Evolutionary conservation across 345 rosid species (phyloP).

Genomic region (Aquilaria malaccensis): DNA sequence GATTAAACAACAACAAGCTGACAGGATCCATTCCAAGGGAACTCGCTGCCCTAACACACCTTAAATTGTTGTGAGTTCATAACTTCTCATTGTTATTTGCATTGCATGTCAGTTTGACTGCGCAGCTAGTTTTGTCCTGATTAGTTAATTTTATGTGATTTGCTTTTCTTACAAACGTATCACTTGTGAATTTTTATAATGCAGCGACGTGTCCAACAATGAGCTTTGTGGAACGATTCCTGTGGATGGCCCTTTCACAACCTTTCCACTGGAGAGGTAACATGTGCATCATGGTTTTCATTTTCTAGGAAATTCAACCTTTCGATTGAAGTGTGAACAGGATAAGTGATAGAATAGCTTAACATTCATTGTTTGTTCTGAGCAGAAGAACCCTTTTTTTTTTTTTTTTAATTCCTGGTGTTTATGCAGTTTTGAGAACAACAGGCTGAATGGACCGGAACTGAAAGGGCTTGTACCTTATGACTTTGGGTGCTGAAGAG

Average conservation of each 20-base stretch:
- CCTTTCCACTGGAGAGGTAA: conserved; percentile 54
- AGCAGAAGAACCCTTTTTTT: neutral
- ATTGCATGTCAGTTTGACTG: too few relatives aligned
- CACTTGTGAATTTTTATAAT: neutral
- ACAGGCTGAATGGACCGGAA: conserved; percentile 62
- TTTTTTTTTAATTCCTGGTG: neutral
- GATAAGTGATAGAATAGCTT: neutral
- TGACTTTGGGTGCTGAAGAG: conserved; percentile 64
- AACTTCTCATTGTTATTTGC: neutral
- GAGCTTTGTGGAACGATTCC: conserved; percentile 71
- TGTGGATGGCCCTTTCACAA: conserved; percentile 58
- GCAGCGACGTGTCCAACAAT: conserved; percentile 68
- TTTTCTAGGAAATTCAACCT: neutral
- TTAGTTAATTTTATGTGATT: neutral
- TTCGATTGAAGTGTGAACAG: neutral
- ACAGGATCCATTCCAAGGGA: conserved; percentile 60
- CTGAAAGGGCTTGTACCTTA: conserved; percentile 62
- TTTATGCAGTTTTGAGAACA: conserved; percentile 41
- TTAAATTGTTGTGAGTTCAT: conserved; percentile 56
- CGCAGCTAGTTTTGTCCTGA: neutral
- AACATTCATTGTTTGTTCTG: neutral
- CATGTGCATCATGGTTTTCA: neutral
- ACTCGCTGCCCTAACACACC: conserved; percentile 43
- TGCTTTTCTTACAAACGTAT: neutral
- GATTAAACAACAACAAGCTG: conserved; percentile 61